Percentiles rank a stretch among this genome's conserved stretches.
Evolutionary conservation across 2,329 filamentous ascomycete genomes (phyloP).

Genomic region (Monilinia laxa): DNA sequence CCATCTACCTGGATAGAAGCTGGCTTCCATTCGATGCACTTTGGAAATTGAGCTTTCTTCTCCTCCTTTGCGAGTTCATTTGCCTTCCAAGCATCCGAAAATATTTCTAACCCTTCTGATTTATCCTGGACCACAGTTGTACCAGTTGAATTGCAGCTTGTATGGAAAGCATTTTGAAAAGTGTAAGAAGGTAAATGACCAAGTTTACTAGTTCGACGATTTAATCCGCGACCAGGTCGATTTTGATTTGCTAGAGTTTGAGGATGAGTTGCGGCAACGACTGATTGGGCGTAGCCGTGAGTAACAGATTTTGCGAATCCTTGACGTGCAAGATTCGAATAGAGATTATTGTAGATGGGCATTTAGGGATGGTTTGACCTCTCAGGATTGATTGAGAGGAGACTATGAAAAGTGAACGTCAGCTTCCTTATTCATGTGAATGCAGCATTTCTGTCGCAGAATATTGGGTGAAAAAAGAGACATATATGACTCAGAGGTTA

Average conservation of each 20-base stretch:
- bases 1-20: slow-evolving; percentile 33
- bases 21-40: slow-evolving; percentile 88
- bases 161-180: slow-evolving; percentile 76
- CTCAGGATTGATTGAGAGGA: slow-evolving; percentile 53
- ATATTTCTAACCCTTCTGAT: slow-evolving; percentile 74
- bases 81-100: slow-evolving; percentile 87
- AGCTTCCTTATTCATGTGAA: slow-evolving; percentile 5
- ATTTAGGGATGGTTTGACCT: slow-evolving; percentile 79
- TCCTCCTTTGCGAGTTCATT: slow-evolving; percentile 76
- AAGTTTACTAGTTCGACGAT: slow-evolving; percentile 50
- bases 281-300: slow-evolving; percentile 96
- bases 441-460: neutral
- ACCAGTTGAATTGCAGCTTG: slow-evolving; percentile 42
- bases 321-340: slow-evolving; percentile 88
- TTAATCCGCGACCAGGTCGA: slow-evolving; percentile 61
- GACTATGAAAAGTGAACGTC: slow-evolving; percentile 31
- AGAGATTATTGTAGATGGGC: slow-evolving; percentile 70
- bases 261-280: slow-evolving; percentile 88
- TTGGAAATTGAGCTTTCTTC: slow-evolving; percentile 87
- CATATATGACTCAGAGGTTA: slow-evolving; percentile 14
- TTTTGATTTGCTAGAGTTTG: slow-evolving; percentile 76
- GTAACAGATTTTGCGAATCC: slow-evolving; percentile 96
- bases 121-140: slow-evolving; percentile 53
- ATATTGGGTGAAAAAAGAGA: neutral
- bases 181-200: slow-evolving; percentile 55